phyloP scores from a whole-genome alignment of 805 yeast species.

The Ogataea dorogensis region DNA sequence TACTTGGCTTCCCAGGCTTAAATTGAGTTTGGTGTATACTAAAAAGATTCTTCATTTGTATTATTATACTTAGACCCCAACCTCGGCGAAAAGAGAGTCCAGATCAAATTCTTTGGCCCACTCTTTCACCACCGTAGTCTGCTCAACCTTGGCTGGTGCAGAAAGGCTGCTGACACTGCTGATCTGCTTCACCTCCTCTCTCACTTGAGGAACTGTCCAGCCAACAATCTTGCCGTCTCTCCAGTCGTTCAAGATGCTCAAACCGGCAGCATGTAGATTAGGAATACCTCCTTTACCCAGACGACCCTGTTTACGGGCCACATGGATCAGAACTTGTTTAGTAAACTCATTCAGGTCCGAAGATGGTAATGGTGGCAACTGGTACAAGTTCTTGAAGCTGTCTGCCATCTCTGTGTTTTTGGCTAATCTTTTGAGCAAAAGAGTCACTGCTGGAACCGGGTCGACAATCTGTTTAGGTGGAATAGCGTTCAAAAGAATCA shows the following conservation, averaged over 20 bases:
- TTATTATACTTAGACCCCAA: conserved; percentile 27
- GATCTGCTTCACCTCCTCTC: conserved; percentile 27
- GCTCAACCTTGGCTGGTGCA: conserved; percentile 49
- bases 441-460: conserved; percentile 77
- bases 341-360: conserved; percentile 71
- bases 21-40: no score
- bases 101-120: conserved; percentile 96
- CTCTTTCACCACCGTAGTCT: conserved; percentile 75
- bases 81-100: conserved; percentile 67
- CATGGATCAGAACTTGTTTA: conserved; percentile 84
- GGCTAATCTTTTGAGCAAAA: conserved; percentile 72
- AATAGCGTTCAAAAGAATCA: conserved; percentile 82
- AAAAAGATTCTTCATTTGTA: no score
- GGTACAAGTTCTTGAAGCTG: conserved; percentile 68
- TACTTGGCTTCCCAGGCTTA: conserved; percentile 38
- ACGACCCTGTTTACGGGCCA: conserved; percentile 91
- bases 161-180: conserved; percentile 36
- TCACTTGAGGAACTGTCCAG: conserved; percentile 71
- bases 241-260: conserved; percentile 87
- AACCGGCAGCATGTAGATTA: conserved; percentile 80
- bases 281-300: conserved; percentile 92
- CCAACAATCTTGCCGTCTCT: conserved; percentile 93
- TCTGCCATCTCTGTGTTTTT: conserved; percentile 76
- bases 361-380: conserved; percentile 76
- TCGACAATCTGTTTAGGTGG: conserved; percentile 85